A percentile compares a stretch with the other conserved stretches of the same genome.
phyloP scores from a whole-genome alignment of 2,329 filamentous ascomycete genomes.

The Penicillium digitatum region DNA sequence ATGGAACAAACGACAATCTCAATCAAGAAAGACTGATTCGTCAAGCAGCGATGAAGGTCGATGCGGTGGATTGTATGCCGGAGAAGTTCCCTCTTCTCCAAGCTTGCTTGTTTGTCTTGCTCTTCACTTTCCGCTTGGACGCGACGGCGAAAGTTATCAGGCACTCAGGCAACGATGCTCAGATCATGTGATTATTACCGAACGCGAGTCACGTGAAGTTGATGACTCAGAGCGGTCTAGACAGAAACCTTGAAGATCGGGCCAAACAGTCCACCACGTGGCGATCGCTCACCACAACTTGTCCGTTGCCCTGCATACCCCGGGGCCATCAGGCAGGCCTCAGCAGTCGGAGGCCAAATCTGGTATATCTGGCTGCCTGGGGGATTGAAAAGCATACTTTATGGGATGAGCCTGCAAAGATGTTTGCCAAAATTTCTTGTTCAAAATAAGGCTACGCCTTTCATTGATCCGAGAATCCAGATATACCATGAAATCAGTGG shows the following conservation, averaged over 20 bases:
- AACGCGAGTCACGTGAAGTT: background rate
- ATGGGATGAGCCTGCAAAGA: background rate
- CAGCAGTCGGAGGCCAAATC: background rate
- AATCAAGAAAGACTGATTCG: background rate
- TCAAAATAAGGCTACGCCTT: background rate
- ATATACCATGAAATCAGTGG: background rate
- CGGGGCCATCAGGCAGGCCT: background rate
- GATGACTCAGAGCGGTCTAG: background rate
- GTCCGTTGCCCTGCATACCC: background rate
- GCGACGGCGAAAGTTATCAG: slow-evolving; percentile 11
- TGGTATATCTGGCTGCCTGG: background rate
- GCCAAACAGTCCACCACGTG: background rate
- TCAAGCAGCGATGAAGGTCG: background rate
- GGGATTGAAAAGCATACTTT: background rate
- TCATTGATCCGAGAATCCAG: background rate
- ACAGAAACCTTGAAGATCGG: background rate
- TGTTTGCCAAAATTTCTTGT: background rate
- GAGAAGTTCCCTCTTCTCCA: background rate
- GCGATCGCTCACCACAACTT: background rate
- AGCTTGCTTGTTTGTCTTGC: slow-evolving; percentile 6
- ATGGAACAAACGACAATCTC: background rate
- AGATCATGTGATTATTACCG: background rate
- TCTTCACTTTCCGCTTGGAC: slow-evolving; percentile 9
- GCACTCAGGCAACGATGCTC: background rate
- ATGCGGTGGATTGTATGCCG: background rate